These are phyloP conservation scores for Jackrogersella minutella DNA, from an alignment of 495 filamentous ascomycete species.

Conservation along the genomic window DNA sequence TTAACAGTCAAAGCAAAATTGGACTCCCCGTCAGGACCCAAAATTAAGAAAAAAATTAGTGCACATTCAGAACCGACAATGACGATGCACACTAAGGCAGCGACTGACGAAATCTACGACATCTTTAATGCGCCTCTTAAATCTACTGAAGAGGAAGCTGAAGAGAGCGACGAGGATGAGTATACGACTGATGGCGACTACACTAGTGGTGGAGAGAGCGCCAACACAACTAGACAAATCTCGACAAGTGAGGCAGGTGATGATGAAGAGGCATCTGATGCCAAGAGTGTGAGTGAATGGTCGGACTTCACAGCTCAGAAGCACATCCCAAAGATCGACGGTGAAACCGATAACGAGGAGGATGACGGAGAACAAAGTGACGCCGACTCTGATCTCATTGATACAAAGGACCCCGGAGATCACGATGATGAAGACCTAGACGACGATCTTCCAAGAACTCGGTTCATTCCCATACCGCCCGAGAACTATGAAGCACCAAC, in stretches of 20 bases:
- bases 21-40: constrained; percentile 81
- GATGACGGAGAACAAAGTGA: constrained; percentile 41
- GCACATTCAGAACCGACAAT: constrained; percentile 81
- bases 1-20: constrained; percentile 85
- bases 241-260: constrained; percentile 55
- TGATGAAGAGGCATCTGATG: constrained; percentile 60
- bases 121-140: constrained; percentile 93
- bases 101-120: constrained; percentile 95
- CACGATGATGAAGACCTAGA: constrained; percentile 47
- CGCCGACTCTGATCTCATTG: constrained; percentile 23
- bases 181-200: constrained; percentile 76
- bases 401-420: constrained; percentile 45
- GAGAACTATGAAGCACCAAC: constrained; percentile 82
- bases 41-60: constrained; percentile 67
- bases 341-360: constrained; percentile 39
- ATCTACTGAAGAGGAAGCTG: constrained; percentile 49
- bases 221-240: constrained; percentile 72
- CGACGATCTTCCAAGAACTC: constrained; percentile 55
- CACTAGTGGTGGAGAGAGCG: constrained; percentile 83
- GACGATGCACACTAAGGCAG: constrained; percentile 94
- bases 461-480: constrained; percentile 74
- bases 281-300: constrained; percentile 80
- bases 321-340: constrained; percentile 67
- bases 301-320: constrained; percentile 82
- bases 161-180: constrained; percentile 69